These are phyloP conservation scores for Aspergillus spinulosporus DNA, from an alignment of 2,329 filamentous ascomycete species.

Conservation along the genomic window DNA sequence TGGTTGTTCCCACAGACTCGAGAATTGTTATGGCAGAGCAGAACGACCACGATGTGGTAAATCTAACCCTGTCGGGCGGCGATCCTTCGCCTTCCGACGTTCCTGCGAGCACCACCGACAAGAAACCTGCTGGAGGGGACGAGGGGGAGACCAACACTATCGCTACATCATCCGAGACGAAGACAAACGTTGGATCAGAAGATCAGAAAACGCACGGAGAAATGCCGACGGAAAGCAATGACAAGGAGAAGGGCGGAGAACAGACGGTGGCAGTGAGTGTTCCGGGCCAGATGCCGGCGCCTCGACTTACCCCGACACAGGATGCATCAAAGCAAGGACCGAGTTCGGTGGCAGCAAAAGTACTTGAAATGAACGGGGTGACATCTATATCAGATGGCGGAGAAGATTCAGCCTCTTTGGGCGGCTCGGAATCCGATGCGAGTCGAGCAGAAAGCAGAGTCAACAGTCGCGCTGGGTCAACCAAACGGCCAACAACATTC, in stretches of 20 bases:
- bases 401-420: conserved; percentile 44
- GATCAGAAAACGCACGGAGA: conserved; percentile 25
- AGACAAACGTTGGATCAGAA: conserved; percentile 26
- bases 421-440: conserved; percentile 64
- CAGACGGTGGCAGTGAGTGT: conserved; percentile 34
- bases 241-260: conserved; percentile 28
- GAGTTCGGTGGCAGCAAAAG: conserved; percentile 37
- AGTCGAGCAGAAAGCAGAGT: conserved; percentile 55
- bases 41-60: conserved; percentile 70
- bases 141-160: conserved; percentile 45
- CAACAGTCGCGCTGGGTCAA: conserved; percentile 49
- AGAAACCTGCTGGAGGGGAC: conserved; percentile 54
- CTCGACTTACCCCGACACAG: conserved; percentile 26
- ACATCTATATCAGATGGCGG: conserved; percentile 38
- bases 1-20: conserved; percentile 44
- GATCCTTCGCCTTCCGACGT: conserved; percentile 64
- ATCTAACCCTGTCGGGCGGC: conserved; percentile 67
- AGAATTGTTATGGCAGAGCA: conserved; percentile 72
- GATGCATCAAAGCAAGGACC: conserved; percentile 33
- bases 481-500: conserved; percentile 63
- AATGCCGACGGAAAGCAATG: conserved; percentile 23
- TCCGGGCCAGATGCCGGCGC: conserved; percentile 15
- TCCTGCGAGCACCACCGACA: conserved; percentile 61
- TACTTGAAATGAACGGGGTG: conserved; percentile 43
- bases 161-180: conserved; percentile 34